Base-by-base conservation (phyloP, 345 rosid genomes). In the Salix exigua region DNA sequence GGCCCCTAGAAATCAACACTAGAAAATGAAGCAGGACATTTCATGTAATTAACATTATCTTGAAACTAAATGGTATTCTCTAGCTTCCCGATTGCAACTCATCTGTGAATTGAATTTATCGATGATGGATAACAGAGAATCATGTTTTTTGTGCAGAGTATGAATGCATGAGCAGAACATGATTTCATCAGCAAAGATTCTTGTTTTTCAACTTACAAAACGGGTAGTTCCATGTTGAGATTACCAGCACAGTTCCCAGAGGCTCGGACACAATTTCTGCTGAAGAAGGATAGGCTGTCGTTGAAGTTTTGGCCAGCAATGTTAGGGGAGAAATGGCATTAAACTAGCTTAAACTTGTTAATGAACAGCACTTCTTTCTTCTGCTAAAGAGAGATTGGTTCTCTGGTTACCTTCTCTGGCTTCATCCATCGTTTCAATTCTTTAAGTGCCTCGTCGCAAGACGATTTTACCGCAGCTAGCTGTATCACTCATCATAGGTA, bases 171-270 rank as follows among this genome's bases (percentile, higher is more conserved):
- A 55, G 9, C 8, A n/a, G 13, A 55, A 21, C 61, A 21, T 55
- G 9, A 55, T 21, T 55, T 55, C 8, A 4, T n/a, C 8, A 55
- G 8, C 3, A 55, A 0, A n/a, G 10, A 55, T n/a, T 51, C 4
- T 55, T 21, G 30, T 23, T 31, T 38, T n/a, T 51, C 8, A 68
- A 74, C 91, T 66, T 86, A 92, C 98, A 16, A 76, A 92, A 88
- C 33, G 96, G 98, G 72, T 83, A 92, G 72, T 92, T 94, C 97
- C 98, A 94, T 37, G 98, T 77, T 46, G 98, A 92, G 80, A 94
- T 89, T 82, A 94, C 81, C 84, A 92, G 76, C 50, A 90, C 93
- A 71, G 88, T 89, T 60, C 98, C 98, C 7, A 92, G 85, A 2
- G 98, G 96, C 79, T 94, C 98, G 26, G 96, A 76, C 35, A 90